A percentile compares a stretch with the other conserved stretches of the same genome.
phyloP scores from a whole-genome alignment of 2,329 filamentous ascomycete species.

The Dactylellina sp. region DNA sequence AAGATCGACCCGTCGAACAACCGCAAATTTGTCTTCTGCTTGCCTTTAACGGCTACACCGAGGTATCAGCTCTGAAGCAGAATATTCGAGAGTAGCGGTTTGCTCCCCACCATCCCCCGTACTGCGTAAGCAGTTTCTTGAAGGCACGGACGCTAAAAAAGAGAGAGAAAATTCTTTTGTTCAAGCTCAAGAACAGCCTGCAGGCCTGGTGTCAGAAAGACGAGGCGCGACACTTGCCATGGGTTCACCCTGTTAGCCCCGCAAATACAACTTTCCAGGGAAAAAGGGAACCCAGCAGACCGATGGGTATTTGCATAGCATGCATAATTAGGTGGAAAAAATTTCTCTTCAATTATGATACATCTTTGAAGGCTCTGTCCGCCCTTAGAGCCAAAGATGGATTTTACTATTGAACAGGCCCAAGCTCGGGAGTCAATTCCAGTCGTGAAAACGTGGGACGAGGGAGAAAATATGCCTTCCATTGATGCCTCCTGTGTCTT shows the following conservation, averaged over 20 bases:
- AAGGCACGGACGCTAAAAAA: constrained; percentile 43
- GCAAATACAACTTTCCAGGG: constrained; percentile 49
- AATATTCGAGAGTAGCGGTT: constrained; percentile 20
- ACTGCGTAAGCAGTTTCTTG: constrained; percentile 6
- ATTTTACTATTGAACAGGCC: constrained; percentile 38
- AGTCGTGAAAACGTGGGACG: constrained; percentile 34
- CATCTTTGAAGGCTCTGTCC: constrained; percentile 2
- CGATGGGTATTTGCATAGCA: constrained; percentile 49
- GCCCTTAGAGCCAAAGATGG: no score
- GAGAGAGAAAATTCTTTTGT: constrained; percentile 29
- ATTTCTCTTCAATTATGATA: constrained; percentile 35
- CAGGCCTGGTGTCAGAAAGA: constrained; percentile 35
- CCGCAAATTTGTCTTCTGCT: constrained; percentile 4
- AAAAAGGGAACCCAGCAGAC: constrained; percentile 33
- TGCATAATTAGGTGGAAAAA: constrained; percentile 51
- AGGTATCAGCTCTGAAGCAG: constrained; percentile 14
- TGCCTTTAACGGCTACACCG: constrained; percentile 36
- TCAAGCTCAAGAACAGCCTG: constrained; percentile 28
- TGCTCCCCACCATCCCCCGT: constrained; percentile 9
- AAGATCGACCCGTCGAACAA: constrained; percentile 17
- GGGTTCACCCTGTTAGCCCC: constrained; percentile 57
- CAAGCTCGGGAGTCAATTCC: constrained; percentile 12
- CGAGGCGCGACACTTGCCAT: constrained; percentile 52
- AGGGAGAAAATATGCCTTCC: constrained; percentile 2
- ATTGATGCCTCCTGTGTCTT: constrained; percentile 37